Conservation (phyloP, 2,329 filamentous ascomycete genomes). For the Cryphonectria radicalis region DNA sequence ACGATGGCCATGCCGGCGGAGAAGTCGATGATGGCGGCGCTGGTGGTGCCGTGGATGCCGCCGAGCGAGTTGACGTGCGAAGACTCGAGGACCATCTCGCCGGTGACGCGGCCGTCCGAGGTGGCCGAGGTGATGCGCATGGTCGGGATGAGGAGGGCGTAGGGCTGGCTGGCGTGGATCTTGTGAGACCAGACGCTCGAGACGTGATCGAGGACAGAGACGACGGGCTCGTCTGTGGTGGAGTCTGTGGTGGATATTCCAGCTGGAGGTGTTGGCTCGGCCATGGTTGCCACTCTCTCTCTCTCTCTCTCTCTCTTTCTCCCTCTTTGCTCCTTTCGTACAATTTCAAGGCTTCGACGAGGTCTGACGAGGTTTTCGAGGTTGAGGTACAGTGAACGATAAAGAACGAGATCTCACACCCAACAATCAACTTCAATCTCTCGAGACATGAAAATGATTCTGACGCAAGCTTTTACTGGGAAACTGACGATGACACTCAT, state of each 20-base stretch:
- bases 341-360: no score
- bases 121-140: constrained; percentile 50
- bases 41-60: constrained; percentile 73
- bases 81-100: constrained; percentile 51
- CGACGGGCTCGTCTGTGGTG: constrained; percentile 11
- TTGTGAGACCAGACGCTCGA: constrained; percentile 42
- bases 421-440: background rate
- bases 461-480: background rate
- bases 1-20: constrained; percentile 74
- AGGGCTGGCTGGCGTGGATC: constrained; percentile 55
- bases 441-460: background rate
- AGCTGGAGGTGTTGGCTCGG: constrained; percentile 14
- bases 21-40: constrained; percentile 74
- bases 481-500: background rate
- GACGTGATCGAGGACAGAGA: constrained; percentile 34
- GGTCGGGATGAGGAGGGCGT: constrained; percentile 54
- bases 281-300: constrained; percentile 7
- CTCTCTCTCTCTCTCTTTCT: background rate
- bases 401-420: background rate
- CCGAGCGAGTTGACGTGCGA: constrained; percentile 71
- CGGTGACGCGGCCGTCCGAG: constrained; percentile 50
- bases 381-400: background rate
- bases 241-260: background rate
- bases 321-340: background rate
- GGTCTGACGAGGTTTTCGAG: background rate